Evolutionary conservation across 805 yeast species (phyloP).

Genomic region (Saccharomycopsis schoenii): DNA sequence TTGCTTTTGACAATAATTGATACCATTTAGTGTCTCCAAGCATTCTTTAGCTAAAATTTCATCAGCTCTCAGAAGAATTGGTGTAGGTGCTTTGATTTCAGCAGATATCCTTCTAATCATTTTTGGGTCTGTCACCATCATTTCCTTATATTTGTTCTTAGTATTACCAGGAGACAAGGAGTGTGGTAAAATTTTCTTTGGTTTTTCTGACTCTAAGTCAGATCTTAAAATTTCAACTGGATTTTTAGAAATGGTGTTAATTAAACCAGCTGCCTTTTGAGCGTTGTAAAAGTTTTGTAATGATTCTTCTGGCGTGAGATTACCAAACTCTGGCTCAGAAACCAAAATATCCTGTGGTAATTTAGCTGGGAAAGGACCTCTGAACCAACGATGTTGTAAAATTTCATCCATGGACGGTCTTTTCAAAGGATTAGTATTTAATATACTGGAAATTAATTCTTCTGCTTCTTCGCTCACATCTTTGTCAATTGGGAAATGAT

Average conservation of each 20-base stretch:
- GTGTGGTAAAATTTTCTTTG: conserved; percentile 67
- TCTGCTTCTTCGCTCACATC: conserved; percentile 62
- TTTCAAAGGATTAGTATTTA: conserved; percentile 65
- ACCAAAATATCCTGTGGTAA: conserved; percentile 55
- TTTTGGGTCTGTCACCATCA: conserved; percentile 29
- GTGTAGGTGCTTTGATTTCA: conserved; percentile 23
- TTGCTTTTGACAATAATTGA: conserved; percentile 35
- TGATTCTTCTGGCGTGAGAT: conserved; percentile 51
- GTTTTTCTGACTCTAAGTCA: conserved; percentile 60
- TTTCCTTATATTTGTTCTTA: conserved; percentile 74
- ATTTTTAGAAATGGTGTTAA: conserved; percentile 31
- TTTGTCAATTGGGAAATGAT: conserved; percentile 63
- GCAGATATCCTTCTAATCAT: conserved; percentile 28
- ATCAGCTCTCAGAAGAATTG: conserved; percentile 29
- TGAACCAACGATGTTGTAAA: conserved; percentile 78
- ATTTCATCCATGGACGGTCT: conserved; percentile 79
- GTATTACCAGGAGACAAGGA: conserved; percentile 91
- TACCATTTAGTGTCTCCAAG: conserved; percentile 35
- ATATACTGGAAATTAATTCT: conserved; percentile 58
- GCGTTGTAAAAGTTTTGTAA: conserved; percentile 56
- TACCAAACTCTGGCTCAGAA: conserved; percentile 49
- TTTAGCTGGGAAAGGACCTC: conserved; percentile 69
- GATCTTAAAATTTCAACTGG: conserved; percentile 64
- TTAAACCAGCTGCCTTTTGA: conserved; percentile 54
- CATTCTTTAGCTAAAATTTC: conserved; percentile 37